These are phyloP conservation scores for Malus hybrid DNA, from an alignment of 331 rosid genomes.

Conservation along the genomic window DNA sequence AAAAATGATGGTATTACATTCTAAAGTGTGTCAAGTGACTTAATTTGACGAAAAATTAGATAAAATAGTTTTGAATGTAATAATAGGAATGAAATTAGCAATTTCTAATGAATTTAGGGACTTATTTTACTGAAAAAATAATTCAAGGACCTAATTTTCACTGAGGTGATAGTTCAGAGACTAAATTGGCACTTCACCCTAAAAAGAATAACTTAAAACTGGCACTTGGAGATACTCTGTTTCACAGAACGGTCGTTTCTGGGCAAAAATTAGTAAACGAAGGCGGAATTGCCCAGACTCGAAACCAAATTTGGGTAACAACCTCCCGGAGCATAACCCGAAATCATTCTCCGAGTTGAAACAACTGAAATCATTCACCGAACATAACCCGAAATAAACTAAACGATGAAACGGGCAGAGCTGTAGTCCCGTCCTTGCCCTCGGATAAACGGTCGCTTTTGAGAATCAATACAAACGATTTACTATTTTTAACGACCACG, in stretches of 20 bases:
- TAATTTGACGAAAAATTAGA: no score
- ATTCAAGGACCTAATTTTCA: no score
- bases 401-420: background rate
- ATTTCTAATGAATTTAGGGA: no score
- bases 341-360: background rate
- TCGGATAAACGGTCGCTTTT: background rate
- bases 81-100: no score
- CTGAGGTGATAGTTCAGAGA: no score
- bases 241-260: background rate
- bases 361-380: background rate
- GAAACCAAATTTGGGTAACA: background rate
- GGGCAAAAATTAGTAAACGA: background rate
- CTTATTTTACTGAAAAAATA: no score
- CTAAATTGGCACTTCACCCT: no score
- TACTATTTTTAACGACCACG: background rate
- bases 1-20: no score
- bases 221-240: no score
- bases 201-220: background rate
- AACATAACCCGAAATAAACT: background rate
- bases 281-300: background rate
- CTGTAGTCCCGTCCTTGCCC: background rate
- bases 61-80: no score
- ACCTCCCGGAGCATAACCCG: background rate
- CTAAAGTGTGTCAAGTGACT: no score
- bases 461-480: conserved; percentile 1